A percentile compares a stretch with the other conserved stretches of the same genome.
Evolutionary conservation across 139 green algal species (phyloP).

Genomic region (Pedinophyceae sp.): DNA sequence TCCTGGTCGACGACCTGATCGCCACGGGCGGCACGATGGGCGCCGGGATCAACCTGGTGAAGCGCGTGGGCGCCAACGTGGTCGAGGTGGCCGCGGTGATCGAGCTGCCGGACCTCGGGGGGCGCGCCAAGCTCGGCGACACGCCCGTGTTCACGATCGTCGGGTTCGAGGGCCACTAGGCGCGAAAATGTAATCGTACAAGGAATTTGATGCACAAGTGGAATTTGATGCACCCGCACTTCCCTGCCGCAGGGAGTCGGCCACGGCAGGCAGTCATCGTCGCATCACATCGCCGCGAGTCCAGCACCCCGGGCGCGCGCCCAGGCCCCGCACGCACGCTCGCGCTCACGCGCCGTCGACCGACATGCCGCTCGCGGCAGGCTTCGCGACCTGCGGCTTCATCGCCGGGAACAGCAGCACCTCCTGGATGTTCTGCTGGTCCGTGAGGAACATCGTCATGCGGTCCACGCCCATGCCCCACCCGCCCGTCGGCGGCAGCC

Average conservation of each 20-base stretch:
- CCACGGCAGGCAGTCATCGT: no score
- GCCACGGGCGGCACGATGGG: slow-evolving; percentile 91
- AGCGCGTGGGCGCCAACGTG: slow-evolving; percentile 51
- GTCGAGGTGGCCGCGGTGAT: slow-evolving; percentile 73
- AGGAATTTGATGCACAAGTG: no score
- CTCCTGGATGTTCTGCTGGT: slow-evolving; percentile 37
- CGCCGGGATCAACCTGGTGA: slow-evolving; percentile 60
- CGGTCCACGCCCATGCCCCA: slow-evolving; percentile 97
- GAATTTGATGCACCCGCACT: no score
- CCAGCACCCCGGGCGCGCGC: no score
- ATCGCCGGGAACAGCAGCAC: slow-evolving; percentile 97
- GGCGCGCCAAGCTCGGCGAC: slow-evolving; percentile 46
- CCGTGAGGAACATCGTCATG: slow-evolving; percentile 93
- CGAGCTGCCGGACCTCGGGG: slow-evolving; percentile 71
- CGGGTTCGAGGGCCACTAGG: slow-evolving; percentile 61
- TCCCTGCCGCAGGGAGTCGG: no score
- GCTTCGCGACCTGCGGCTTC: slow-evolving; percentile 94
- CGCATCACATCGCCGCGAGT: no score
- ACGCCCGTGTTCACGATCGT: slow-evolving; percentile 57
- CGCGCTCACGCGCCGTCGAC: no score
- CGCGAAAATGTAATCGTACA: no score
- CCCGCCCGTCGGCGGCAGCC: slow-evolving; percentile 89
- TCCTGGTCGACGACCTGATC: slow-evolving; percentile 95
- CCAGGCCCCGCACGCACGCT: no score
- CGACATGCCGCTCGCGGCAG: no score